Base-by-base conservation (phyloP, 116 monocot species). In the Cymodocea nodosa region DNA sequence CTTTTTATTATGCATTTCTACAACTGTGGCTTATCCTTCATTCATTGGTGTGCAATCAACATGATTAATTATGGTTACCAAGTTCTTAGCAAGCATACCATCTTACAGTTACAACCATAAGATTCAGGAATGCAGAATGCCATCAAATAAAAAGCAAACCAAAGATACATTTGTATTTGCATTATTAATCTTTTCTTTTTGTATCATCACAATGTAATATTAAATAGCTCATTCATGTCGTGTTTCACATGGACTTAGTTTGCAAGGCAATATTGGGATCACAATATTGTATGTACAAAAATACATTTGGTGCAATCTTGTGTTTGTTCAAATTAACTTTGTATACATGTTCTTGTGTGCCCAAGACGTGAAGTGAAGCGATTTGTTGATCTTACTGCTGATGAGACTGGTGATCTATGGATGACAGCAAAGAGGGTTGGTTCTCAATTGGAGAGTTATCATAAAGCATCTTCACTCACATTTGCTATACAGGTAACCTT, bases 341-440 rank as follows among this genome's bases (percentile, higher is more conserved):
- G 8, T 40, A 17, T 57, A 90, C 87, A 95, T 82, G 97, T 97
- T 19, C 88, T 97, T 71, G 80, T 97, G 55, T 91, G 91, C 65
- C 84, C 91, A 70, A 83, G 76, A 69, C 97, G 91, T 64, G 88
- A 82, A 79, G 91, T 91, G 50, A 97, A 82, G 70, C 83, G 97
- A 34, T 88, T 85, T 81, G 55, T 76, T 63, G 88, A 91, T 70
- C 88, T 97, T 34, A 85, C 63, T 61, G 67, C 75, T 65, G 86
- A 87, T 17, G 91, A 97, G 78, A 82, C 70, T 44, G 78, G 64
- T 68, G 88, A 97, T 70, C 60, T 97, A 62, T 97, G 97, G 97
- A 69, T 84, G 56, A 74, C 81, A 52, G 97, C 97, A 59, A 76
- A 88, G 64, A 73, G 83, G 73, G 69, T 97, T 59, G 97, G 97